Base-by-base conservation (phyloP, 225 moss, liverwort and hornwort species). In the Rhytidiadelphus loreus region DNA sequence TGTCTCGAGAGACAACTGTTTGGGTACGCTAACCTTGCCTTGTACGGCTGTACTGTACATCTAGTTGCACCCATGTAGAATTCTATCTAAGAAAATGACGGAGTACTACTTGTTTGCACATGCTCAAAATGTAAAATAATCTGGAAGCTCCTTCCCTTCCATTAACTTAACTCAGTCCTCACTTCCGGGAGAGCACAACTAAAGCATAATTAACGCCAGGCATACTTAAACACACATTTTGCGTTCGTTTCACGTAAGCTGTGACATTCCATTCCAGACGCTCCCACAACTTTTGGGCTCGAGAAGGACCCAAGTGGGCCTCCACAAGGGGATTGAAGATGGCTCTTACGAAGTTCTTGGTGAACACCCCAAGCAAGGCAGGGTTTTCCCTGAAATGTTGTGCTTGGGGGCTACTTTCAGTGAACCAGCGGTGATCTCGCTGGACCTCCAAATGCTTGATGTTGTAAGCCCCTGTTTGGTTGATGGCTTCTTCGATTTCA, bases 401-500 rank as follows among this genome's bases (percentile, higher is more conserved):
- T 3, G 39, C 48, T 63, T 87, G 41, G 9, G 13, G 37, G 39
- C 88, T 80, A 28, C n/a, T 85, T 44, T 86, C 62, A 1, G 44
- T 1, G 4, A 87, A 71, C 64, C 85, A 90, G 18, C 57, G 82
- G 71, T 78, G 59, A 19, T 92, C 92, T 24, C 55, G 70, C 33
- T 64, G 80, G 0, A 90, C 69, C 80, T 91, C 85, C 72, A 94
- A 39, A 35, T 75, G 57, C 82, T 90, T 59, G 71, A 93, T 88
- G 43, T 93, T 16, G 52, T 80, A 93, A 22, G 87, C 90, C 17
- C 63, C 66, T 3, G 90, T 88, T 83, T 80, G 75, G 70, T 64
- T 39, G 60, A 91, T 76, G n/a, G 94, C 94, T 63, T 83, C 92
- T 77, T 80, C 85, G 13, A 94, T 89, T 57, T 94, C 93, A 19